Percentiles rank a stretch among this genome's conserved stretches.
These are phyloP conservation scores for Flaveria brownii DNA, from an alignment of 129 eudicot genomes.

Conservation along the genomic window DNA sequence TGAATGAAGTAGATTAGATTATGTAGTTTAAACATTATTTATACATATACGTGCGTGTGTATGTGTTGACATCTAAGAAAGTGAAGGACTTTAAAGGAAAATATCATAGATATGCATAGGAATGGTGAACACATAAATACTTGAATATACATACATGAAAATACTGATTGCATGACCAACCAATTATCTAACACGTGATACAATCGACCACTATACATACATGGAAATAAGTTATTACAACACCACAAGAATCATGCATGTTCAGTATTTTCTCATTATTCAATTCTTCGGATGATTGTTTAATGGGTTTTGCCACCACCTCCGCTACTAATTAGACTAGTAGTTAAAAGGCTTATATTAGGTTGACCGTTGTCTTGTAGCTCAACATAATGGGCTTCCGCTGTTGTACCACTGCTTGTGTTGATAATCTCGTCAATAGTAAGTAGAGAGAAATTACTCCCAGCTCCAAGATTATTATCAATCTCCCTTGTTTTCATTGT, in stretches of 20 bases:
- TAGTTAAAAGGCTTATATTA: constrained; percentile 1
- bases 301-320: constrained; percentile 29
- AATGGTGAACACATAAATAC: too few species aligned
- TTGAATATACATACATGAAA: too few species aligned
- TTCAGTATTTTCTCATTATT: neutral
- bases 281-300: neutral
- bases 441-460: constrained; percentile 5
- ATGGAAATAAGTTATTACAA: neutral
- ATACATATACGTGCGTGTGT: too few species aligned
- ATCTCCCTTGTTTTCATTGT: neutral
- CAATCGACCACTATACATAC: too few species aligned
- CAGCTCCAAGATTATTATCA: neutral
- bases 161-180: too few species aligned
- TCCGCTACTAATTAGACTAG: constrained; percentile 31
- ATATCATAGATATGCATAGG: too few species aligned
- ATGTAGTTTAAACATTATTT: too few species aligned
- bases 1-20: too few species aligned
- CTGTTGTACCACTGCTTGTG: constrained; percentile 15
- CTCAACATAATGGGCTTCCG: constrained; percentile 23
- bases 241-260: neutral
- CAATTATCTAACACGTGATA: too few species aligned
- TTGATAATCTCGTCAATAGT: constrained; percentile 24
- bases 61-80: too few species aligned
- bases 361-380: neutral
- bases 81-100: too few species aligned